Conservation (phyloP, 345 rosid genomes). For the Xanthoceras sorbifolium region DNA sequence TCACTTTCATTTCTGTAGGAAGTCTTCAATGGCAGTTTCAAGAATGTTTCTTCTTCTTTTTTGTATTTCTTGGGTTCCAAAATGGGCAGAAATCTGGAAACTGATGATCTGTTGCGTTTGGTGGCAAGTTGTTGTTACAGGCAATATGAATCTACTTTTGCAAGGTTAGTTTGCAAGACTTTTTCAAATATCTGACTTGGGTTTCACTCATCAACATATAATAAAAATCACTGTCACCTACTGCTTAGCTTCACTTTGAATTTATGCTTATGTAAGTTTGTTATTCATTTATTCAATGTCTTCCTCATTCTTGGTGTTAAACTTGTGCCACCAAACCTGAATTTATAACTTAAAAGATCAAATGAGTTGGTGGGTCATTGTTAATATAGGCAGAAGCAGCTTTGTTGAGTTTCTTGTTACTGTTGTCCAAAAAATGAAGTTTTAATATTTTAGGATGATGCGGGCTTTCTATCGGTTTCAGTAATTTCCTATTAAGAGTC, state of each 20-base stretch:
- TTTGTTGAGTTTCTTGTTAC: conserved; percentile 15
- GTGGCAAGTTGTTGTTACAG: conserved; percentile 50
- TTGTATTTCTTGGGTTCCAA: neutral
- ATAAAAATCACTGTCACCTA: conserved; percentile 38
- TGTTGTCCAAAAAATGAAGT: neutral
- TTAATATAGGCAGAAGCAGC: conserved; percentile 13
- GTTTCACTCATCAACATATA: conserved; percentile 45
- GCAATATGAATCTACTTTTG: conserved; percentile 37
- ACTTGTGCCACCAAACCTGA: conserved; percentile 32
- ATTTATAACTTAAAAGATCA: conserved; percentile 26
- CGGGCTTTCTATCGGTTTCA: conserved; percentile 7
- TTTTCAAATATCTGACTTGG: conserved; percentile 48
- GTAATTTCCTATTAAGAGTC: too few relatives aligned
- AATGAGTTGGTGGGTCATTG: conserved; percentile 41
- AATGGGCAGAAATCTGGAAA: conserved; percentile 31
- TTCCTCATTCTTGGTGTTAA: conserved; percentile 24
- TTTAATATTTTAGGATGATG: neutral
- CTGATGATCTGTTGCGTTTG: conserved; percentile 47
- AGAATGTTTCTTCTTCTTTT: neutral
- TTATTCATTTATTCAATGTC: conserved; percentile 19
- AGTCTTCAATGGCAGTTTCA: neutral
- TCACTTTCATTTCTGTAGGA: neutral
- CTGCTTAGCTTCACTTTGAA: conserved; percentile 55
- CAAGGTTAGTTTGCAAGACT: conserved; percentile 39
- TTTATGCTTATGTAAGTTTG: conserved; percentile 29